Base-by-base conservation (phyloP, 371 early-diverging fungal species). In the Mucor racemosus region DNA sequence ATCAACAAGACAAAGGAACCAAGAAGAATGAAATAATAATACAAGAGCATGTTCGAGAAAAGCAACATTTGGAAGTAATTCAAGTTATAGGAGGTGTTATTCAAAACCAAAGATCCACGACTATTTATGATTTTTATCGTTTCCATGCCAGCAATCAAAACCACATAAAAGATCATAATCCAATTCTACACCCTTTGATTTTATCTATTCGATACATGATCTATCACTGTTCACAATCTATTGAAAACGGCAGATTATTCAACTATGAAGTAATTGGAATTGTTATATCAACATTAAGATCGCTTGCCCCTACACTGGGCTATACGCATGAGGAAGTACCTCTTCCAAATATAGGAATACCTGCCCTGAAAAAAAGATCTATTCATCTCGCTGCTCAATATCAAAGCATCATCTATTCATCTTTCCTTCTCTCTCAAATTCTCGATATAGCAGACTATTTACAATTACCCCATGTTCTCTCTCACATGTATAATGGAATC, bases 321-420 rank as follows among this genome's bases (percentile, higher is more conserved):
- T 60, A 41, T 26, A 36, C 62, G 34, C 44, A 41, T 8, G 58
- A 68, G 15, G 66, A 9, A 39, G 48, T 44, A 14, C 13, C 54
- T n/a, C 15, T 44, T 48, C 46, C 44, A 40, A 36, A 11, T 15
- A 17, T 33, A 33, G 66, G 66, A 10, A 48, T 31, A 15, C 77
- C 76, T 34, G 58, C 68, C 19, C 65, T 80, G 58, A 78, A 72
- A 55, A 76, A 71, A 38, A 60, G 74, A 21, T 56, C 71, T 3
- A 34, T 80, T 41, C 80, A 82, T 62, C 48, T 82, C 9, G 61
- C 80, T 15, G 69, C 82, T 7, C 80, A 82, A 50, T 75, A 58
- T 21, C 82, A 82, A 36, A 67, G 65, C 35, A 62, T 74, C 14
- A 17, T 82, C 1, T 72, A 71, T 34, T 72, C 74, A 50, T 78